phyloP scores from a whole-genome alignment of 2,329 filamentous ascomycete species.

The Calonectria honghensis region DNA sequence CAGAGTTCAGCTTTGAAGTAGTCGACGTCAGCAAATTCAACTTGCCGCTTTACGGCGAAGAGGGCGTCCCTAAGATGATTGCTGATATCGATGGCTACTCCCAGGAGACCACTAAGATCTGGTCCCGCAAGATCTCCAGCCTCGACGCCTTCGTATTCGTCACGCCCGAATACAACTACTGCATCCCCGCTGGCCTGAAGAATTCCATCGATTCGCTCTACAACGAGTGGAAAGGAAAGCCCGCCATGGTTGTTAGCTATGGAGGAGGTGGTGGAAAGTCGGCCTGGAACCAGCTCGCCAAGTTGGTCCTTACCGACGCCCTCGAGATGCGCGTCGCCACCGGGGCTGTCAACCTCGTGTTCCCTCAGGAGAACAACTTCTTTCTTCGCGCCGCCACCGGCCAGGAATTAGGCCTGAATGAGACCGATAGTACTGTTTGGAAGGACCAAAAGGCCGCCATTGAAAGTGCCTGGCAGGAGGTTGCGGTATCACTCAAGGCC shows the following conservation, averaged over 20 bases:
- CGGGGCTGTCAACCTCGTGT: background rate
- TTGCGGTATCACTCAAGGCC: conserved; percentile 10
- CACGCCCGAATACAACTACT: conserved; percentile 73
- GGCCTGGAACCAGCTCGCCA: background rate
- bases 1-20: conserved; percentile 1
- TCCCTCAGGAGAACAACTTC: conserved; percentile 6
- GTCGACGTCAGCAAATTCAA: conserved; percentile 1
- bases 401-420: background rate
- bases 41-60: conserved; percentile 10
- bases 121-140: conserved; percentile 58
- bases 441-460: conserved; percentile 14
- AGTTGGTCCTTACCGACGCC: background rate
- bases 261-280: conserved; percentile 5
- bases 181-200: conserved; percentile 72
- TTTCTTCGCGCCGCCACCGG: conserved; percentile 11
- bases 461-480: conserved; percentile 5
- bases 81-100: conserved; percentile 12
- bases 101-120: conserved; percentile 7
- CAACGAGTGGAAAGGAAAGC: conserved; percentile 39
- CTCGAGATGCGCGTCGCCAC: background rate
- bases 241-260: conserved; percentile 32
- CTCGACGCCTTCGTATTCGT: conserved; percentile 69
- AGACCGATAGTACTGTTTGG: background rate
- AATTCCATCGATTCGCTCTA: conserved; percentile 78
- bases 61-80: conserved; percentile 20